phyloP scores from a whole-genome alignment of 176 grass and related monocot species.

The Zoysia japonica region DNA sequence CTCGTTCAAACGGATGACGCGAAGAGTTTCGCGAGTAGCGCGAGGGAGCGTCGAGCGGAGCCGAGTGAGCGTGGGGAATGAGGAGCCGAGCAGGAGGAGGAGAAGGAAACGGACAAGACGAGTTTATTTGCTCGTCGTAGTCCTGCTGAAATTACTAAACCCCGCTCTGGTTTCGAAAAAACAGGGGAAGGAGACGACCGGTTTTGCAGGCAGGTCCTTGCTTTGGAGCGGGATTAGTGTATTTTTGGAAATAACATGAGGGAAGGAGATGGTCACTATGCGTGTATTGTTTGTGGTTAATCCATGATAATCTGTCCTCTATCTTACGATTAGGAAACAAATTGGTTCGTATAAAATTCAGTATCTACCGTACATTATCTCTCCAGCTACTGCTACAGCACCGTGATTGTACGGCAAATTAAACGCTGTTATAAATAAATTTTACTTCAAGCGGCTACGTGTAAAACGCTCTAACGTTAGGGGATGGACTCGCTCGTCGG shows the following conservation, averaged over 20 bases:
- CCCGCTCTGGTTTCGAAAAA: constrained; percentile 27
- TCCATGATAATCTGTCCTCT: background rate
- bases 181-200: constrained; percentile 19
- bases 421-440: background rate
- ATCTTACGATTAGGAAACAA: constrained; percentile 7
- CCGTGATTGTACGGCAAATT: background rate
- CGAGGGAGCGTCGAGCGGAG: constrained; percentile 17
- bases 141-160: constrained; percentile 14
- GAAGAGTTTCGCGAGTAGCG: constrained; percentile 5
- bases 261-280: background rate
- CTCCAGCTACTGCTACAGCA: background rate
- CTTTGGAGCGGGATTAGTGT: background rate
- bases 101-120: constrained; percentile 34
- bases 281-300: background rate
- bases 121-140: constrained; percentile 28
- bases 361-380: background rate
- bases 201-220: constrained; percentile 23
- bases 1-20: constrained; percentile 11
- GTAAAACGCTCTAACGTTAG: background rate
- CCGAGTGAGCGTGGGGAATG: background rate
- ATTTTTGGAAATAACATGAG: background rate
- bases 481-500: background rate
- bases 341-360: constrained; percentile 2
- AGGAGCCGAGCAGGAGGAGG: background rate
- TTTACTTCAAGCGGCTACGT: background rate